Evolutionary conservation across 805 yeast species (phyloP).

Genomic region (Tetrapisispora namnaoensis): DNA sequence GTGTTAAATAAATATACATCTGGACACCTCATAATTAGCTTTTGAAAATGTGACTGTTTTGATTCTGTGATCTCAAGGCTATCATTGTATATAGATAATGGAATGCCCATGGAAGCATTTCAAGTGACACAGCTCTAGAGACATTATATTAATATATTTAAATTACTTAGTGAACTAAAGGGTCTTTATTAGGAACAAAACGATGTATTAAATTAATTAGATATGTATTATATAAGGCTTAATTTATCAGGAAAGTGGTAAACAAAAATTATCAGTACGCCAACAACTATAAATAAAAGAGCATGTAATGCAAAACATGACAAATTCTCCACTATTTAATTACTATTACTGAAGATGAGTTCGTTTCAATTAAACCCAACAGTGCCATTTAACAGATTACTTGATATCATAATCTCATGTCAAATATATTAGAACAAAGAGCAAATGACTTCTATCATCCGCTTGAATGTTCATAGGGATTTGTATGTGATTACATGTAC

Average conservation of each 20-base stretch:
- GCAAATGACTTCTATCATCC: slow-evolving; percentile 2
- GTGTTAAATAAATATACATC: background rate
- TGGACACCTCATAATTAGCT: background rate
- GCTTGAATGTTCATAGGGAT: background rate
- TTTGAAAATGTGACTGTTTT: slow-evolving; percentile 1
- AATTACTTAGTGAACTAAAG: too few relatives aligned
- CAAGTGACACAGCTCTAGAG: too few relatives aligned
- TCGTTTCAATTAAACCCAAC: background rate
- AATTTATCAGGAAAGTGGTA: background rate
- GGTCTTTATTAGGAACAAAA: background rate
- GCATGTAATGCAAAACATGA: background rate
- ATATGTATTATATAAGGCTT: background rate
- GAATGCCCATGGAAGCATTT: too few relatives aligned
- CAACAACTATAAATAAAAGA: background rate
- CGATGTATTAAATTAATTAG: slow-evolving; percentile 1
- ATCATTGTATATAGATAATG: too few relatives aligned
- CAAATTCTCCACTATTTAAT: background rate
- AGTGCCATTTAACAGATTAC: background rate
- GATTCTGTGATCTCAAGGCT: background rate
- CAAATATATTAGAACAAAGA: background rate
- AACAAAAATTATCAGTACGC: background rate
- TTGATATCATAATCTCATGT: background rate
- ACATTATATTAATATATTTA: too few relatives aligned
- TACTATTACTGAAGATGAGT: background rate
- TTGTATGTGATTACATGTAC: background rate